A percentile compares a stretch with the other conserved stretches of the same genome.
Evolutionary conservation across 306 rosid species (phyloP).

Genomic region (Myrica gale): DNA sequence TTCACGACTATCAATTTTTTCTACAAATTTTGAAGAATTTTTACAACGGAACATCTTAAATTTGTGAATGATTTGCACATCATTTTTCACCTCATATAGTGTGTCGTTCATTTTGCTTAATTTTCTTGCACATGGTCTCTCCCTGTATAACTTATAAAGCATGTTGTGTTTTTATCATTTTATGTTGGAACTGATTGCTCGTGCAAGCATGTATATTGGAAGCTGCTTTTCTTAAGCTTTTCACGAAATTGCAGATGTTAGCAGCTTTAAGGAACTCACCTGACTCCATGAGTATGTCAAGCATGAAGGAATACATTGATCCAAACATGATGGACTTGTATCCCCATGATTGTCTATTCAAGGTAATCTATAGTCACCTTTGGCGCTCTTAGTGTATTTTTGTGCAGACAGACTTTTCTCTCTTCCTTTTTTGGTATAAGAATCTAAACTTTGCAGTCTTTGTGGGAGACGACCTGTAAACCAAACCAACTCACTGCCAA

Average conservation of each 20-base stretch:
- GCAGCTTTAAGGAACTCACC: constrained; percentile 73
- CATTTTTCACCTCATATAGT: no score
- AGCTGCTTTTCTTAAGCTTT: constrained; percentile 23
- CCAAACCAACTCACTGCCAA: no score
- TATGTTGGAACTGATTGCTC: constrained; percentile 18
- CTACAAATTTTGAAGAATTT: no score
- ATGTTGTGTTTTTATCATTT: not conserved
- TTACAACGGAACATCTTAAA: not conserved
- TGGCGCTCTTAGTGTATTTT: constrained; percentile 2
- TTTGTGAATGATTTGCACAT: not conserved
- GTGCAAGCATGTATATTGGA: constrained; percentile 10
- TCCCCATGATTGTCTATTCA: constrained; percentile 94
- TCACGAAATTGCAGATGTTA: constrained; percentile 70
- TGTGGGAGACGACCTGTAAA: not conserved
- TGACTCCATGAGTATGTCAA: constrained; percentile 75
- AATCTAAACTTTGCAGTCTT: not conserved
- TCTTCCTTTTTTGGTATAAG: constrained; percentile 1
- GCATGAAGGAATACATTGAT: constrained; percentile 75
- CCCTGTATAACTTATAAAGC: not conserved
- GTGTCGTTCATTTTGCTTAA: not conserved
- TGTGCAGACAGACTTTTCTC: not conserved
- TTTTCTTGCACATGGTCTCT: not conserved
- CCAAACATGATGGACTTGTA: constrained; percentile 87
- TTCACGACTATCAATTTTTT: no score
- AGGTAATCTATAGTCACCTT: constrained; percentile 49